phyloP scores from a whole-genome alignment of 2,329 filamentous ascomycete species.

The Pseudocercospora vitis region DNA sequence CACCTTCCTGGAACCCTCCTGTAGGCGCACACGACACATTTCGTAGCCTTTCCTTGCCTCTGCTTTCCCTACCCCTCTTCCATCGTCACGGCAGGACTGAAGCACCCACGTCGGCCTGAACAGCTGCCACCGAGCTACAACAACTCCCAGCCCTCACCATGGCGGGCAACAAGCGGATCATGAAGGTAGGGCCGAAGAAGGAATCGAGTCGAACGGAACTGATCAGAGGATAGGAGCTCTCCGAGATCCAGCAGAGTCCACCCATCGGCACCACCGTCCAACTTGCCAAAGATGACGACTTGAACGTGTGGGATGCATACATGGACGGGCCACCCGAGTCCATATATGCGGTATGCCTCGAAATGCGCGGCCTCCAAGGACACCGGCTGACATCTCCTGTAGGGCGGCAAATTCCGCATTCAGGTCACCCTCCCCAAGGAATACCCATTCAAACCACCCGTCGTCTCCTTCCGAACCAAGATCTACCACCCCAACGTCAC shows the following conservation, averaged over 20 bases:
- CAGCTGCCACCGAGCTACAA: neutral
- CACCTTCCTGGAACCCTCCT: no score
- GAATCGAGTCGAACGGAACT: neutral
- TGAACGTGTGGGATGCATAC: conserved; percentile 67
- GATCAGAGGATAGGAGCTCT: conserved; percentile 55
- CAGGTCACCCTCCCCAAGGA: conserved; percentile 70
- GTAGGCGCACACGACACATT: no score
- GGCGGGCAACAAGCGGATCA: conserved; percentile 47
- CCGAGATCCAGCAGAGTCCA: conserved; percentile 57
- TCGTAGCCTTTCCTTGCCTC: no score
- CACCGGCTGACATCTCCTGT: neutral
- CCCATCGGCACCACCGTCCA: conserved; percentile 58
- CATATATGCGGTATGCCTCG: conserved; percentile 59
- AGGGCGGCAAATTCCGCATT: conserved; percentile 74
- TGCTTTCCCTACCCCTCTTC: no score
- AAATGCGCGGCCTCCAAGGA: neutral
- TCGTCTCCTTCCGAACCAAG: conserved; percentile 77
- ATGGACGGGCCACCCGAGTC: conserved; percentile 67
- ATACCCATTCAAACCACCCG: conserved; percentile 88
- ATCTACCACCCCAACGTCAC: conserved; percentile 95
- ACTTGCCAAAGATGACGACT: conserved; percentile 62
- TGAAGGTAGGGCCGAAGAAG: conserved; percentile 41
- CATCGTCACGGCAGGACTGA: no score
- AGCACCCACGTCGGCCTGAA: no score
- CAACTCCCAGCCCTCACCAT: conserved; percentile 20